These are phyloP conservation scores for bread wheat (Triticum aestivum) DNA, from an alignment of 176 grass and related monocot genomes.

Conservation along the genomic window DNA sequence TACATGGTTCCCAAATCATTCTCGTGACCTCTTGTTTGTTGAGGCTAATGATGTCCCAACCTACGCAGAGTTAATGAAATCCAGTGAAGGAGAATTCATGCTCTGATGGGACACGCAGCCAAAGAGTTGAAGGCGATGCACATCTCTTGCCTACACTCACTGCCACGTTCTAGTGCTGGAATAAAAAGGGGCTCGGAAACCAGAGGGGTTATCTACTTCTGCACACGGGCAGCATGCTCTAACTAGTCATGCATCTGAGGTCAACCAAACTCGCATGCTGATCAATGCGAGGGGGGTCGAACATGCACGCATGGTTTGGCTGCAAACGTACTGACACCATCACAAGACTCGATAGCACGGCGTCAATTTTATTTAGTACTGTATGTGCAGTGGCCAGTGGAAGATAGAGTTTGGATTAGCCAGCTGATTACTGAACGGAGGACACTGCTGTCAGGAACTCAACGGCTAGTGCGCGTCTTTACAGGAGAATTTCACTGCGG, in stretches of 20 bases:
- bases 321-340: too few species aligned
- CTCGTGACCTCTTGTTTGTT: neutral
- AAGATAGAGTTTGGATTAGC: neutral
- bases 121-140: too few species aligned
- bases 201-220: neutral
- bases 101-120: neutral
- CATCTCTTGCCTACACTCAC: neutral
- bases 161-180: neutral
- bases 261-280: conserved; percentile 25
- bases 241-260: neutral
- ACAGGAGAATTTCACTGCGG: neutral
- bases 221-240: neutral
- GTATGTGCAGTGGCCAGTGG: neutral
- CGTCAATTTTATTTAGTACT: too few species aligned
- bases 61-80: neutral
- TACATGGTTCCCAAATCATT: neutral
- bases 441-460: neutral
- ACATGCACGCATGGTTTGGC: too few species aligned
- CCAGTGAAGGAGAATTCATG: neutral
- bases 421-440: neutral
- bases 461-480: neutral
- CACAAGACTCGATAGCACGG: too few species aligned
- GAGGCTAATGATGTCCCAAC: neutral
- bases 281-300: neutral
- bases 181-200: neutral